Conservation (phyloP, 352 stramenopile species). For the Peronosclerospora sorghi region DNA sequence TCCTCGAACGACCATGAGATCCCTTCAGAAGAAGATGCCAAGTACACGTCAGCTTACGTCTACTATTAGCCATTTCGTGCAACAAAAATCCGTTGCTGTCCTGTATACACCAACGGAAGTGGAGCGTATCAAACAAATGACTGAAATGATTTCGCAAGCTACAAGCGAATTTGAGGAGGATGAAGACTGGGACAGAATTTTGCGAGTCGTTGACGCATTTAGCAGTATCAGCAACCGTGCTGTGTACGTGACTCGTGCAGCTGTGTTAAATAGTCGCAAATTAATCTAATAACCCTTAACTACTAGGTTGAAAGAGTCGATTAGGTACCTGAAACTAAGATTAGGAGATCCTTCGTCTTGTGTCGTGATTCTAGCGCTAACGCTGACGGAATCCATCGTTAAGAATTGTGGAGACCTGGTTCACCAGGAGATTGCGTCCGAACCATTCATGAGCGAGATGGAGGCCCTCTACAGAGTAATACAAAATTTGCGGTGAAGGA, state of each 20-base stretch:
- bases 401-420: constrained; percentile 70
- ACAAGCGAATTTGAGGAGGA: constrained; percentile 64
- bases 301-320: constrained; percentile 50
- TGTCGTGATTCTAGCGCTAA: constrained; percentile 54
- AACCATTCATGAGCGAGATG: constrained; percentile 65
- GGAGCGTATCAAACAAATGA: constrained; percentile 64
- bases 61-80: constrained; percentile 55
- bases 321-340: constrained; percentile 61
- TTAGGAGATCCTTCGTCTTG: constrained; percentile 49
- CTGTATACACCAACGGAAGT: constrained; percentile 65
- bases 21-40: constrained; percentile 59
- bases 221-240: constrained; percentile 48
- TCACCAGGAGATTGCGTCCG: constrained; percentile 51
- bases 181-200: constrained; percentile 65
- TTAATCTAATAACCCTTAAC: too few species aligned
- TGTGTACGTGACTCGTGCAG: constrained; percentile 20
- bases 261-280: background rate
- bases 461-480: constrained; percentile 59
- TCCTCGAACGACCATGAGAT: constrained; percentile 58
- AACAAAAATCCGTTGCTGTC: constrained; percentile 69
- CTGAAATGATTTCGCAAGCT: constrained; percentile 50
- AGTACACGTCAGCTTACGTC: constrained; percentile 56
- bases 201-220: constrained; percentile 67
- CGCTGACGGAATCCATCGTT: constrained; percentile 57
- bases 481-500: too few species aligned